Evolutionary conservation across 1,139 yeast genomes (phyloP), one percentile per base, ranked within the genome.

Genomic region (Suhomyces choctaworum): DNA sequence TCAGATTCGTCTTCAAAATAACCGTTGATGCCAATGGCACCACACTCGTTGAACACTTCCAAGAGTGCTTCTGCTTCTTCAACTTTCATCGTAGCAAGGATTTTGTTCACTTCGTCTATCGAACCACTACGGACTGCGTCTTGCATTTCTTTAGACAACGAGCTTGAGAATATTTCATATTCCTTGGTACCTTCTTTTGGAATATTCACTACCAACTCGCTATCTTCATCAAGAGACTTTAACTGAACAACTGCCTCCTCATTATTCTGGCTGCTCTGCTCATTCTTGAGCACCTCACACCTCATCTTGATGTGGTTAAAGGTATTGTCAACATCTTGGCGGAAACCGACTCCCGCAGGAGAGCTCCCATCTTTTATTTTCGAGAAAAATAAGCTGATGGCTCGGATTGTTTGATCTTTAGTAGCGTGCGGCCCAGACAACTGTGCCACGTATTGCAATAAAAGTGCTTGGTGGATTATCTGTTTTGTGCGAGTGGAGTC

Each of bases 221-320:
- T 77, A 41, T 80, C 76, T 22, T 94, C 96, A 60, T 92, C 97
- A 35, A 90, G 76, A 0, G 96, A 80, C 51, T 87, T 85, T 51
- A 92, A 69, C 61, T 92, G 97, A 47, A 92, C 89, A 46, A 80
- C 78, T 35, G 85, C 94, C 46, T 81, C 92, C 16, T 78, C 87
- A 8, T 17, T 17, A 12, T 42, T 50, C 4, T 19, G 24, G 3
- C 39, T 48, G 20, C 54, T 64, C 15, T 48, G 51, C 45, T 74
- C 80, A 38, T 66, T 56, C 34, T 66, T 60, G 37, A 94, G 72
- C 4, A 88, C 63, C 51, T 80, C 74, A 57, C 96, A 89, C 55
- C 98, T 77, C 15, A 60, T 62, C 41, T 73, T 73, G 46, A 94
- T 86, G 59, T 94, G 98, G 23, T 68, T 62, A 44, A 70, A 76